Conservation (phyloP, 495 filamentous ascomycete species). For the Gamarada debralockiae region DNA sequence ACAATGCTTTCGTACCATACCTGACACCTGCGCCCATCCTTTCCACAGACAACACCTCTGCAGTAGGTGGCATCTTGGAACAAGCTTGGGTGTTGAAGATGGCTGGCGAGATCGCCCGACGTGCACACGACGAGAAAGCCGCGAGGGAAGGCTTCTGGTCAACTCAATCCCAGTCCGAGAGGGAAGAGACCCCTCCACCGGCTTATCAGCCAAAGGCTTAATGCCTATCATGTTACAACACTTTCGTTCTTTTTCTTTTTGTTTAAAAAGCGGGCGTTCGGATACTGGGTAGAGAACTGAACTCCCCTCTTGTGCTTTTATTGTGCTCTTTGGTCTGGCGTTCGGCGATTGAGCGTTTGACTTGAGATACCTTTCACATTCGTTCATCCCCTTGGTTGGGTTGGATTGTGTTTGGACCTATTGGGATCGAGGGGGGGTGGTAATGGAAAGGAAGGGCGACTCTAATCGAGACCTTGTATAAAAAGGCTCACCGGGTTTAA, state of each 20-base stretch:
- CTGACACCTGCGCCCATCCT: slow-evolving; percentile 5
- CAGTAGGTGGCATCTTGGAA: slow-evolving; percentile 56
- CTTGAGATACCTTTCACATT: background rate
- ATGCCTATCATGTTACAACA: slow-evolving; percentile 1
- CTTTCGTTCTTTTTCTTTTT: slow-evolving; percentile 2
- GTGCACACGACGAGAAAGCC: slow-evolving; percentile 69
- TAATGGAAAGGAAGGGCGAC: background rate
- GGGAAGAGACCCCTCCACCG: slow-evolving; percentile 56
- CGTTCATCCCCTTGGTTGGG: too few relatives aligned
- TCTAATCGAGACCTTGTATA: background rate
- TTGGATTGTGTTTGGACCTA: too few relatives aligned
- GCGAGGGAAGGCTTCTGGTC: slow-evolving; percentile 41
- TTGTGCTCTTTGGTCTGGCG: background rate
- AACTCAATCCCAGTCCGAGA: slow-evolving; percentile 38
- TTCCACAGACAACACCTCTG: background rate
- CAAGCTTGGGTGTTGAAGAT: slow-evolving; percentile 89
- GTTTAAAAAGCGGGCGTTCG: slow-evolving; percentile 5
- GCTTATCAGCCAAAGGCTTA: slow-evolving; percentile 43
- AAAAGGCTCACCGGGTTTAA: background rate
- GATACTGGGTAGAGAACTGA: background rate
- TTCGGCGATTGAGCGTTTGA: background rate
- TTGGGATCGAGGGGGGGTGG: background rate
- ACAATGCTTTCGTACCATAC: background rate
- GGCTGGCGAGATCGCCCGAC: slow-evolving; percentile 82
- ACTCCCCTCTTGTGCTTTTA: slow-evolving; percentile 1